These are phyloP conservation scores for Pyricularia pennisetigena DNA, from an alignment of 2,329 filamentous ascomycete species.

Conservation along the genomic window DNA sequence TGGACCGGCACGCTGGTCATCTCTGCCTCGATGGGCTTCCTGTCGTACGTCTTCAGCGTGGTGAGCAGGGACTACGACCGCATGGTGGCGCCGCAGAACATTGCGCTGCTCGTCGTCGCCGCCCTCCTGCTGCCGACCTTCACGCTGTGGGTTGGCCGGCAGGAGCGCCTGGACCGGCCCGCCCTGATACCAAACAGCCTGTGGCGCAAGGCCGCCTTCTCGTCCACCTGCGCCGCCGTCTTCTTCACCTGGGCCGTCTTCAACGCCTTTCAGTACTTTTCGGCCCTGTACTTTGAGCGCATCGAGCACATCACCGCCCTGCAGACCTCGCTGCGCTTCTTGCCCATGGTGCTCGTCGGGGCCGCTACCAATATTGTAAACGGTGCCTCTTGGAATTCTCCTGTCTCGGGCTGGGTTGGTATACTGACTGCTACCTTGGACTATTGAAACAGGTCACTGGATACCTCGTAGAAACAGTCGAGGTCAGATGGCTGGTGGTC, in stretches of 20 bases:
- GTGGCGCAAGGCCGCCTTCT: slow-evolving; percentile 46
- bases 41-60: slow-evolving; percentile 38
- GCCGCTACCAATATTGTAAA: slow-evolving; percentile 7
- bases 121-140: slow-evolving; percentile 36
- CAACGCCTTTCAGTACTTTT: slow-evolving; percentile 37
- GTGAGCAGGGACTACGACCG: slow-evolving; percentile 18
- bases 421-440: too few species aligned
- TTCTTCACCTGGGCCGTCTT: slow-evolving; percentile 34
- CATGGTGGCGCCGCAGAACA: slow-evolving; percentile 26
- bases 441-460: slow-evolving; percentile 23
- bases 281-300: slow-evolving; percentile 39
- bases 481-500: background rate
- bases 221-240: slow-evolving; percentile 40
- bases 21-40: slow-evolving; percentile 32
- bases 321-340: slow-evolving; percentile 34
- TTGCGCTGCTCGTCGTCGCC: slow-evolving; percentile 32
- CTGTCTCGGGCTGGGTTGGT: background rate
- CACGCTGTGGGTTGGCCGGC: slow-evolving; percentile 42
- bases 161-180: slow-evolving; percentile 33
- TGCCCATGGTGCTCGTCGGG: slow-evolving; percentile 24
- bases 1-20: slow-evolving; percentile 40
- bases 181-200: slow-evolving; percentile 51
- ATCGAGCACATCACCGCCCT: slow-evolving; percentile 34
- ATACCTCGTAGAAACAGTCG: slow-evolving; percentile 26
- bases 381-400: too few species aligned